A percentile compares a stretch with the other conserved stretches of the same genome.
Evolutionary conservation across 2,329 filamentous ascomycete species (phyloP).

Genomic region (Aspergillus fructus): DNA sequence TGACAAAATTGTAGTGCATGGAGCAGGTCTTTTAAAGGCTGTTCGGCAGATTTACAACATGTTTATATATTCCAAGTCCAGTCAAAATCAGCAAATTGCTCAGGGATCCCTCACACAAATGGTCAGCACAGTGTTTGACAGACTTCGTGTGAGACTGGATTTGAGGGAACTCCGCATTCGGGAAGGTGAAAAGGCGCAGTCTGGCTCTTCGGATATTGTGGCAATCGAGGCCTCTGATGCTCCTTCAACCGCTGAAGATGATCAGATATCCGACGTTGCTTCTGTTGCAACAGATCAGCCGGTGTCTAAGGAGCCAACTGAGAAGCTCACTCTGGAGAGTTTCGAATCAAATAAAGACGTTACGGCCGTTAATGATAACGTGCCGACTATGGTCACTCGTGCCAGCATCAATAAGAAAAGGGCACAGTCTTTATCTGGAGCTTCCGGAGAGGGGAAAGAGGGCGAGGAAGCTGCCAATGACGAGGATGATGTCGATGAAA

Average conservation of each 20-base stretch:
- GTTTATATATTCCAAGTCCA: slow-evolving; percentile 91
- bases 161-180: slow-evolving; percentile 76
- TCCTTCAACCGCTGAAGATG: slow-evolving; percentile 48
- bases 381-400: slow-evolving; percentile 65
- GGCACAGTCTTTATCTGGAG: slow-evolving; percentile 44
- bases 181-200: slow-evolving; percentile 35
- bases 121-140: slow-evolving; percentile 96
- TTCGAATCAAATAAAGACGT: slow-evolving; percentile 70
- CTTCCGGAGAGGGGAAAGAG: slow-evolving; percentile 38
- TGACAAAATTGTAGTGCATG: slow-evolving; percentile 98
- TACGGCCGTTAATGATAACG: slow-evolving; percentile 64
- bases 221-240: slow-evolving; percentile 39
- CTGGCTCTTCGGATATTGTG: slow-evolving; percentile 36
- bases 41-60: slow-evolving; percentile 99
- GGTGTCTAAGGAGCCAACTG: slow-evolving; percentile 53
- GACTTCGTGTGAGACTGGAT: slow-evolving; percentile 81
- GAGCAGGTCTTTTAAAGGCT: slow-evolving; percentile 90
- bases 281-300: slow-evolving; percentile 40
- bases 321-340: slow-evolving; percentile 66
- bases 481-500: slow-evolving; percentile 80
- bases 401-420: slow-evolving; percentile 50
- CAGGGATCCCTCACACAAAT: slow-evolving; percentile 97
- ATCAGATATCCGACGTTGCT: slow-evolving; percentile 44
- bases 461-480: slow-evolving; percentile 36
- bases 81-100: slow-evolving; percentile 92